Percentiles rank a stretch among this genome's conserved stretches.
phyloP scores from a whole-genome alignment of 2,329 filamentous ascomycete genomes.

The Fusarium circinatum region DNA sequence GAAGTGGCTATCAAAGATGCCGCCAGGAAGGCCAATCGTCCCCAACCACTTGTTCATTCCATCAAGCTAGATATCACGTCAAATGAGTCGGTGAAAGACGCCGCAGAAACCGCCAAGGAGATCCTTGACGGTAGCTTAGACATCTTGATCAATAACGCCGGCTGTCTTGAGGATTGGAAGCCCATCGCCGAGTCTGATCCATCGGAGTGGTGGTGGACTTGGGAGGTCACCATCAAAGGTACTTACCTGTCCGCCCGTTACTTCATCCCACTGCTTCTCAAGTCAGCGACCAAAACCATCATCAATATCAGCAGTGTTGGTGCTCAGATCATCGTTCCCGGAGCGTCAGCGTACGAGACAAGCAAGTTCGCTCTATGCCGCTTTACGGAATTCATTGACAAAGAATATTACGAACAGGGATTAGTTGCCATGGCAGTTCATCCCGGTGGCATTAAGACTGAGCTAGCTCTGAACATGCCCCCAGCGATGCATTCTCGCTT shows the following conservation, averaged over 20 bases:
- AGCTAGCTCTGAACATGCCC: not conserved
- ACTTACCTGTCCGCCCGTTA: conserved; percentile 55
- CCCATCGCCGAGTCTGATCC: conserved; percentile 51
- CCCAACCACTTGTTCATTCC: conserved; percentile 49
- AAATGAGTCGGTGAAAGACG: conserved; percentile 45
- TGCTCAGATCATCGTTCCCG: not conserved
- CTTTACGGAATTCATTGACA: not conserved
- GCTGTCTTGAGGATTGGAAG: conserved; percentile 50
- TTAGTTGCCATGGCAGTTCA: not conserved
- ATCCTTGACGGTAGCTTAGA: conserved; percentile 51
- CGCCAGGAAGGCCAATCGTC: conserved; percentile 45
- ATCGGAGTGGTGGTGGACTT: conserved; percentile 57
- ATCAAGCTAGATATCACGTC: conserved; percentile 54
- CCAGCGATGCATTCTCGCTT: not conserved
- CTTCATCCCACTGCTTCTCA: conserved; percentile 60
- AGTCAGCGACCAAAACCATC: conserved; percentile 52
- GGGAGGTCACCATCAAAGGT: conserved; percentile 63
- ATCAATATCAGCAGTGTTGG: conserved; percentile 56
- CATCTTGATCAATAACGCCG: conserved; percentile 57
- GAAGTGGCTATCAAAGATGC: conserved; percentile 48
- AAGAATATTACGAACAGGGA: not conserved
- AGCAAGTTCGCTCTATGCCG: not conserved
- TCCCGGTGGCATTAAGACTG: not conserved
- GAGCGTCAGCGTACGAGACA: not conserved
- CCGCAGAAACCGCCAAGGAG: conserved; percentile 37